Evolutionary conservation across 257 asterid genomes (phyloP).

Genomic region (Salvia rosmarinus): DNA sequence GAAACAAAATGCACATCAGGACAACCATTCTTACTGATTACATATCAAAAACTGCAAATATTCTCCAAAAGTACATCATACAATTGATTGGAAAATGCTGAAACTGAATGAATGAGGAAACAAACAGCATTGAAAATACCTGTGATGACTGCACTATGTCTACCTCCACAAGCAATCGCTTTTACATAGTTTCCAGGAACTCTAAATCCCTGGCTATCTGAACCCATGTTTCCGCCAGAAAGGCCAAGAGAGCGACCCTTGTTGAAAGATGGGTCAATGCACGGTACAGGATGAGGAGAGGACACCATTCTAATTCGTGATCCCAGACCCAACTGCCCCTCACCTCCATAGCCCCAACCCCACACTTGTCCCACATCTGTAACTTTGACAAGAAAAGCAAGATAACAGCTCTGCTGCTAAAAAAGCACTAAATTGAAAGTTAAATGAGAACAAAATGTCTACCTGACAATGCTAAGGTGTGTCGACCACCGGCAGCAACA

Average conservation of each 20-base stretch:
- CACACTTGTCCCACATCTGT: constrained; percentile 97
- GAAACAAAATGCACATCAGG: constrained; percentile 33
- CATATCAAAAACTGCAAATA: neutral
- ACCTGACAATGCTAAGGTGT: constrained; percentile 94
- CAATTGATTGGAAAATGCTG: constrained; percentile 2
- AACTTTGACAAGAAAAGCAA: constrained; percentile 44
- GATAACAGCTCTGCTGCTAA: constrained; percentile 36
- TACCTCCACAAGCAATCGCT: constrained; percentile 96
- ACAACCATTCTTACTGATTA: constrained; percentile 8
- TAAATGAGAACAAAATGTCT: constrained; percentile 28
- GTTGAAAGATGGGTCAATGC: constrained; percentile 64
- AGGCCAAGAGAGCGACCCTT: constrained; percentile 56
- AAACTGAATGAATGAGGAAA: constrained; percentile 2
- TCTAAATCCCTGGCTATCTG: constrained; percentile 65
- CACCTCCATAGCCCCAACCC: constrained; percentile 99
- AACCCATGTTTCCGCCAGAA: constrained; percentile 60
- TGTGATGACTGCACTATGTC: constrained; percentile 93
- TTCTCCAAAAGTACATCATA: constrained; percentile 2
- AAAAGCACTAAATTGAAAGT: constrained; percentile 18
- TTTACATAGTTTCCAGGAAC: constrained; percentile 82
- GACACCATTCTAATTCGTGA: constrained; percentile 93
- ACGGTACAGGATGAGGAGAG: constrained; percentile 94
- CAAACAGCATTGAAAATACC: constrained; percentile 44
- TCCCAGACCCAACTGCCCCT: constrained; percentile 97
- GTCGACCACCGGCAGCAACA: constrained; percentile 98